A percentile compares a stretch with the other conserved stretches of the same genome.
phyloP scores from a whole-genome alignment of 345 rosid genomes.

The Geranium brycei region DNA sequence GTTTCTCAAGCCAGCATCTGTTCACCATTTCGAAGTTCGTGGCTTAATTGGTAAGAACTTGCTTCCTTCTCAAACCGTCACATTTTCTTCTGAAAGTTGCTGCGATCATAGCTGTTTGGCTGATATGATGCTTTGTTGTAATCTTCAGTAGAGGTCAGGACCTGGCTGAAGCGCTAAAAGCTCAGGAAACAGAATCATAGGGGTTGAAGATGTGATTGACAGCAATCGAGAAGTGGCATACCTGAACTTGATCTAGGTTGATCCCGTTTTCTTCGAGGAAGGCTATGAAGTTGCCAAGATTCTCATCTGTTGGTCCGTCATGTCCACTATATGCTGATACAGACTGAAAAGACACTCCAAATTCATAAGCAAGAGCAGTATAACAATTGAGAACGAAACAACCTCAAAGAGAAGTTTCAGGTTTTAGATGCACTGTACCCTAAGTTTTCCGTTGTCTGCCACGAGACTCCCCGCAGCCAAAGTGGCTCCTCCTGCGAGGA shows the following conservation, averaged over 20 bases:
- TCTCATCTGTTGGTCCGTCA: slow-evolving; percentile 23
- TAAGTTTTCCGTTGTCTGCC: slow-evolving; percentile 48
- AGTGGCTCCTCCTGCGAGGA: slow-evolving; percentile 86
- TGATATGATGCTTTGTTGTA: slow-evolving; percentile 1
- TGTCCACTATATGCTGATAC: slow-evolving; percentile 29
- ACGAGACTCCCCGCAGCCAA: slow-evolving; percentile 74
- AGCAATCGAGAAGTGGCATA: neutral
- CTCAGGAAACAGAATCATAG: neutral
- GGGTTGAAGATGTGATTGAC: too few relatives aligned
- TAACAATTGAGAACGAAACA: too few relatives aligned
- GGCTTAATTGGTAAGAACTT: slow-evolving; percentile 26
- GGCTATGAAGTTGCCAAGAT: slow-evolving; percentile 18
- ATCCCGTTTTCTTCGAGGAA: slow-evolving; percentile 24
- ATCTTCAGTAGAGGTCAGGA: slow-evolving; percentile 13
- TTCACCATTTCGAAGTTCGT: slow-evolving; percentile 28
- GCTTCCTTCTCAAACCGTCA: slow-evolving; percentile 18
- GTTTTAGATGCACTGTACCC: slow-evolving; percentile 23
- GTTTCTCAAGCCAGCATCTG: slow-evolving; percentile 24
- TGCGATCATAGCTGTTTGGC: slow-evolving; percentile 2
- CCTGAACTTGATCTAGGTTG: slow-evolving; percentile 23
- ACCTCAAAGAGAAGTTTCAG: too few relatives aligned
- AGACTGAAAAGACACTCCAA: slow-evolving; percentile 10
- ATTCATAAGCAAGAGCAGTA: neutral
- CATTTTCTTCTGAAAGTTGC: neutral
- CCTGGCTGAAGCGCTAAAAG: slow-evolving; percentile 5